Evolutionary conservation across 257 asterid genomes (phyloP), one percentile per base, ranked within the genome.

Genomic region (Salvia splendens): DNA sequence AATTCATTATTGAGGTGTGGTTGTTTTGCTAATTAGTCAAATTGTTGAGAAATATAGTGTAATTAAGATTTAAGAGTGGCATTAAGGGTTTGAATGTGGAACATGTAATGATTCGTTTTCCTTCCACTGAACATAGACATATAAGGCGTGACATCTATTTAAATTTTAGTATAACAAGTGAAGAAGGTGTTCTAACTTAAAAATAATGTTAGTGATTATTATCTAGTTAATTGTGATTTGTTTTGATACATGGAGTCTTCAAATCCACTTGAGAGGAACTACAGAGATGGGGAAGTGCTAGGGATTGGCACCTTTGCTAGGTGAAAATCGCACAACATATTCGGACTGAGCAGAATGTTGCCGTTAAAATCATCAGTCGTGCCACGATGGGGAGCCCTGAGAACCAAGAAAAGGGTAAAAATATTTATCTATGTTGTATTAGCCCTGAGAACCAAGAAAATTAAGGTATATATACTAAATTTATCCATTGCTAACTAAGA

Each of bases 301-400:
- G 98, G 97, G 45, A 96, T 86, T 82, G 98, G 97, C 64, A 83
- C 96, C 57, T 89, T 93, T 71, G 97, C 97, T 89, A 93, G 81
- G 98, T 93, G 30, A 93, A 89, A 81, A 88, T 88, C 72, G 98
- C 98, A 47, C 95, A 86, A 77, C 98, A 93, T 82, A 69, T 86
- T 68, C 86, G 64, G 68, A 93, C 98, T 0, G 93, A 96, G 33
- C 86, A 83, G 62, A 89, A 93, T 82, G 98, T 93, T 77, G 98
- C 98, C 78, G 80, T 93, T 80, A 93, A 93, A 66, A 86, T 93
- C 71, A 95, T 93, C 46, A 93, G 88, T 69, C 97, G 97, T 17
- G 88, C 92, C 14, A 88, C 76, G 76, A 88, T 90, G 94, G 82
- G 68, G 79, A 85, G 81, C 73, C 91, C 96, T 3, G 92, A 90